Conservation (phyloP, 2,329 filamentous ascomycete genomes). For the Cladosporium halotolerans region DNA sequence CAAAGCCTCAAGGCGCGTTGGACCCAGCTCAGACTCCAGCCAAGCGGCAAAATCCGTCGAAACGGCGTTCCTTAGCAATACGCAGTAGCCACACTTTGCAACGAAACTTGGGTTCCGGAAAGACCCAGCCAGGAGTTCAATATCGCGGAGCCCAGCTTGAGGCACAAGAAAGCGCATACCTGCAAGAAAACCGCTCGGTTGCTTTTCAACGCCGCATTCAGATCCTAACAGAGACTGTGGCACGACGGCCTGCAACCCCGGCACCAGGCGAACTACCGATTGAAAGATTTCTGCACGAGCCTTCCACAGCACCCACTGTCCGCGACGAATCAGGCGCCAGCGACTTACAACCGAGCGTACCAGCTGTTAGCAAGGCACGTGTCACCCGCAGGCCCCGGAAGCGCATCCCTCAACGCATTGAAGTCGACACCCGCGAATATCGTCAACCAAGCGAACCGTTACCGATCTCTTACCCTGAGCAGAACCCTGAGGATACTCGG, state of each 20-base stretch:
- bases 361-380: neutral
- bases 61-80: neutral
- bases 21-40: neutral
- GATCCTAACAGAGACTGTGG: conserved; percentile 21
- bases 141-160: conserved; percentile 36
- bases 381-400: conserved; percentile 27
- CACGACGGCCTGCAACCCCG: conserved; percentile 18
- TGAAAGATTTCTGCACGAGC: conserved; percentile 20
- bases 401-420: conserved; percentile 38
- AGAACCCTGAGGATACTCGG: neutral
- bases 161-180: conserved; percentile 34
- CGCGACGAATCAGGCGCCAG: too few relatives aligned
- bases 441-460: conserved; percentile 37
- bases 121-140: neutral
- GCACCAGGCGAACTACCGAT: conserved; percentile 24
- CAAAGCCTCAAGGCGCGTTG: neutral
- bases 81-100: neutral
- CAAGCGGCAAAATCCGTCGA: neutral
- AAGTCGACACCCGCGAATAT: conserved; percentile 41
- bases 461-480: conserved; percentile 17
- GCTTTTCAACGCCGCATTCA: conserved; percentile 32
- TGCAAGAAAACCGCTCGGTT: conserved; percentile 29
- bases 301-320: neutral
- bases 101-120: neutral
- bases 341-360: too few relatives aligned